These are phyloP conservation scores for Alternaria sp. DNA, from an alignment of 2,329 filamentous ascomycete species.

Conservation along the genomic window DNA sequence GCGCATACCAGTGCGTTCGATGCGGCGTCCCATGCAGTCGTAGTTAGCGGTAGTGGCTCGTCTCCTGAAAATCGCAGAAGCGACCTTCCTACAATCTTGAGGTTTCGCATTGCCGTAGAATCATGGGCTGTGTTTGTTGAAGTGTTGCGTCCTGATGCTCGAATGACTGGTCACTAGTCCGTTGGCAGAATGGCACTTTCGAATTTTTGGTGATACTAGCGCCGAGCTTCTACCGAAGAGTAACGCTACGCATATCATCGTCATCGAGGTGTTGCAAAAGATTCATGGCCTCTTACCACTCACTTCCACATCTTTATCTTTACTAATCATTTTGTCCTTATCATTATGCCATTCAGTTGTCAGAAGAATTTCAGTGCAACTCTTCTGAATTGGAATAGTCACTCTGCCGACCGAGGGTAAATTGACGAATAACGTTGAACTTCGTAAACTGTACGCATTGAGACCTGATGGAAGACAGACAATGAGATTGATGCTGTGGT, in stretches of 20 bases:
- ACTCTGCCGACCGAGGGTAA: constrained; percentile 10
- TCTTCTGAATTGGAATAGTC: background rate
- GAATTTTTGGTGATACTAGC: constrained; percentile 29
- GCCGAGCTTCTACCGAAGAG: constrained; percentile 40
- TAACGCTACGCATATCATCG: constrained; percentile 15
- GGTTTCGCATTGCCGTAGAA: constrained; percentile 75
- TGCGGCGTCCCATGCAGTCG: constrained; percentile 84
- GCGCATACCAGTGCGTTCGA: constrained; percentile 81
- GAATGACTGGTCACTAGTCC: constrained; percentile 7
- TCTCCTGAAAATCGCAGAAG: constrained; percentile 66
- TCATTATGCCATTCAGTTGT: background rate
- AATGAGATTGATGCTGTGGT: constrained; percentile 50
- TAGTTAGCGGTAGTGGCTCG: constrained; percentile 68
- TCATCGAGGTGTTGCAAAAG: constrained; percentile 16
- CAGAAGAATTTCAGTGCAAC: background rate
- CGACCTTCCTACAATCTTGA: constrained; percentile 78
- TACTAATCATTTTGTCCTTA: background rate
- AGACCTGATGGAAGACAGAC: constrained; percentile 29
- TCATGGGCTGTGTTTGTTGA: constrained; percentile 18
- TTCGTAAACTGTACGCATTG: constrained; percentile 1
- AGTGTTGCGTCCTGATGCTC: constrained; percentile 14
- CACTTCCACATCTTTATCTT: background rate
- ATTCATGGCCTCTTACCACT: background rate
- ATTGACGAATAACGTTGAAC: background rate
- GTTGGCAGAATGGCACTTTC: constrained; percentile 7